These are phyloP conservation scores for Spergularia azorica DNA, from an alignment of 179 eudicot species.

Conservation along the genomic window DNA sequence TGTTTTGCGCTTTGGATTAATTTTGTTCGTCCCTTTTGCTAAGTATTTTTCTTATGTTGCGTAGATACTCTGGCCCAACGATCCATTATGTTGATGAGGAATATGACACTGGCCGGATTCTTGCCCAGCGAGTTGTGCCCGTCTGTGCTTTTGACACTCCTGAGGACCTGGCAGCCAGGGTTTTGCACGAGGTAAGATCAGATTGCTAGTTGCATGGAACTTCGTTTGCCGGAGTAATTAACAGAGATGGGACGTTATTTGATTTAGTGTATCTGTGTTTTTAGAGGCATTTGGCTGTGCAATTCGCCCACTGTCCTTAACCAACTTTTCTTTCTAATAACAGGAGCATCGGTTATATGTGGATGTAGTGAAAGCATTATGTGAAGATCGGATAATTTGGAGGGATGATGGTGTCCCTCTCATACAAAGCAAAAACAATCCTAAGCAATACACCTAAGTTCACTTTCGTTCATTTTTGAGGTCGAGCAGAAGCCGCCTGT, in stretches of 20 bases:
- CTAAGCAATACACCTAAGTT: constrained; percentile 41
- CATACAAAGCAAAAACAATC: constrained; percentile 65
- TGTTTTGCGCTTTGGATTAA: background rate
- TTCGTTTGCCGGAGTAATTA: too few species aligned
- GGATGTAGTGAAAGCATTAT: constrained; percentile 70
- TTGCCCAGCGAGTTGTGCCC: constrained; percentile 77
- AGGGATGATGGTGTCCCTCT: constrained; percentile 93
- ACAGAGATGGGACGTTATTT: too few species aligned
- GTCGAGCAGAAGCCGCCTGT: background rate
- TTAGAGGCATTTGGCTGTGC: too few species aligned
- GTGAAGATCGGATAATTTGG: constrained; percentile 78
- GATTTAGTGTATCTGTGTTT: too few species aligned
- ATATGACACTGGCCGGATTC: constrained; percentile 83
- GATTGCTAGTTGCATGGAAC: background rate
- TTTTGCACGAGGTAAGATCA: constrained; percentile 63
- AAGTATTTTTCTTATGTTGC: background rate
- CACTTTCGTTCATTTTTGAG: background rate
- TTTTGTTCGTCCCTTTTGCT: background rate
- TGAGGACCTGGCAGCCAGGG: constrained; percentile 79
- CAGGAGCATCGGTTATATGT: constrained; percentile 79
- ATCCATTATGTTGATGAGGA: constrained; percentile 87
- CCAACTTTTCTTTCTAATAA: background rate
- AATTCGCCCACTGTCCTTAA: too few species aligned
- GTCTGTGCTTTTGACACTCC: constrained; percentile 72
- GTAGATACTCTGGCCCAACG: constrained; percentile 89